These are phyloP conservation scores for Coemansia sp. DNA, from an alignment of 192 early-diverging fungal species.

Conservation along the genomic window DNA sequence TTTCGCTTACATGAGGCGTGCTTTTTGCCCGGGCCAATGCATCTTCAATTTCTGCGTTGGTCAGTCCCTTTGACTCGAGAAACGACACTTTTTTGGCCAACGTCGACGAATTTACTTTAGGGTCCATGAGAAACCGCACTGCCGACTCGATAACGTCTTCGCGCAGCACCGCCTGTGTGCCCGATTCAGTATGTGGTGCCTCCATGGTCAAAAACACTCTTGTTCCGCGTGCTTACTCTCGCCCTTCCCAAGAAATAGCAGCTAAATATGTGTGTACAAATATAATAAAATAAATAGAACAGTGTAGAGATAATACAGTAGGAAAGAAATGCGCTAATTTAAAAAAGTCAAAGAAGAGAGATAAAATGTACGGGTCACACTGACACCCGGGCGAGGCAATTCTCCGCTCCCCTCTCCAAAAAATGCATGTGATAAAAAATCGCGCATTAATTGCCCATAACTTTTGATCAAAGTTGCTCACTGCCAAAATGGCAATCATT, in stretches of 20 bases:
- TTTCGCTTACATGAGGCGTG: conserved; percentile 13
- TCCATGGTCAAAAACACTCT: too few relatives aligned
- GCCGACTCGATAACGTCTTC: conserved; percentile 79
- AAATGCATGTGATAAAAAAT: background rate
- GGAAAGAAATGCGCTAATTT: background rate
- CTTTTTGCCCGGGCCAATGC: conserved; percentile 68
- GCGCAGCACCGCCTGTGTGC: conserved; percentile 44
- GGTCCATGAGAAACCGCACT: conserved; percentile 88
- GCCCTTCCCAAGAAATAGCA: too few relatives aligned
- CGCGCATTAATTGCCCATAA: background rate
- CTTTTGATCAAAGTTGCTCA: background rate
- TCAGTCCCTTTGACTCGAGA: conserved; percentile 93
- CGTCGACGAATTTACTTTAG: conserved; percentile 85
- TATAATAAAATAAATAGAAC: background rate
- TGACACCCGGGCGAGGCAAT: background rate
- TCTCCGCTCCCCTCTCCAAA: background rate
- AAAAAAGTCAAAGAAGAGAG: background rate
- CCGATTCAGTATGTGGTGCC: background rate
- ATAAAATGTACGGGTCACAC: background rate
- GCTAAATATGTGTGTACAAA: background rate
- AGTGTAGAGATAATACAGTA: background rate
- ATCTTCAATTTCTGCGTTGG: conserved; percentile 85
- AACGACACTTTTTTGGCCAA: conserved; percentile 93
- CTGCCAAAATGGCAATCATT: too few relatives aligned
- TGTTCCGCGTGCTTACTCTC: too few relatives aligned